Evolutionary conservation across 2,329 filamentous ascomycete species (phyloP).

Genomic region (Sphaceloma murrayae): DNA sequence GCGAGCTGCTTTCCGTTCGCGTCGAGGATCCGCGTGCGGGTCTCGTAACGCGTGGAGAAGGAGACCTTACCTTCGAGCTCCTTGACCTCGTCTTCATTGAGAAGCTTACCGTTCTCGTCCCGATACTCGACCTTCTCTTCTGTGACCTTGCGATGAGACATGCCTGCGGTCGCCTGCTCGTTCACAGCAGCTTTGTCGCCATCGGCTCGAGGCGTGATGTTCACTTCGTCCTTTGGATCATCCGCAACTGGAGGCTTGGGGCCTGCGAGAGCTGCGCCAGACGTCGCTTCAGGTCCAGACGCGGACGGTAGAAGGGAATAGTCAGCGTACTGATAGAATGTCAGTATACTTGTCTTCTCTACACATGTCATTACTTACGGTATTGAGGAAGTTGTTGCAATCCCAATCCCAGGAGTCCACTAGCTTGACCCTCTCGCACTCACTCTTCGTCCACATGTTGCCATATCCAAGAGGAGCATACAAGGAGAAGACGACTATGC

Average conservation of each 20-base stretch:
- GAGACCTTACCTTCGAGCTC: constrained; percentile 83
- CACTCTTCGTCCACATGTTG: constrained; percentile 81
- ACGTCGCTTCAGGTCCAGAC: constrained; percentile 23
- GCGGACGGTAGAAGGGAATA: constrained; percentile 25
- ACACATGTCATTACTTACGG: constrained; percentile 53
- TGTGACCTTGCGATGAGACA: constrained; percentile 28
- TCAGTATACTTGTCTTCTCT: constrained; percentile 22
- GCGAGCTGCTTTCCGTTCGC: constrained; percentile 67
- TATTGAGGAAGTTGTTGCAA: constrained; percentile 83
- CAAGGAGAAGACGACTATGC: constrained; percentile 68
- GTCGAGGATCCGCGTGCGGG: constrained; percentile 77
- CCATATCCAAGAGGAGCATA: constrained; percentile 87
- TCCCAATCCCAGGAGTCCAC: constrained; percentile 93
- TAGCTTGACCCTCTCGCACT: constrained; percentile 81
- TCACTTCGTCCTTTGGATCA: constrained; percentile 29
- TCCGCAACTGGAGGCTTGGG: constrained; percentile 30
- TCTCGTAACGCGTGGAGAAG: constrained; percentile 93
- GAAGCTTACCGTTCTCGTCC: constrained; percentile 83
- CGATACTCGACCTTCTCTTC: constrained; percentile 90
- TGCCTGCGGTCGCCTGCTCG: neutral
- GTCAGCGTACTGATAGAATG: constrained; percentile 26
- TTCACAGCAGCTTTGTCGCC: constrained; percentile 1
- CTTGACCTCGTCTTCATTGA: constrained; percentile 74
- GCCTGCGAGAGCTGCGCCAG: constrained; percentile 24
- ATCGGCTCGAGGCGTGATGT: constrained; percentile 25